Base-by-base conservation (phyloP, 495 filamentous ascomycete genomes). In the Lentithecium fluviatile region DNA sequence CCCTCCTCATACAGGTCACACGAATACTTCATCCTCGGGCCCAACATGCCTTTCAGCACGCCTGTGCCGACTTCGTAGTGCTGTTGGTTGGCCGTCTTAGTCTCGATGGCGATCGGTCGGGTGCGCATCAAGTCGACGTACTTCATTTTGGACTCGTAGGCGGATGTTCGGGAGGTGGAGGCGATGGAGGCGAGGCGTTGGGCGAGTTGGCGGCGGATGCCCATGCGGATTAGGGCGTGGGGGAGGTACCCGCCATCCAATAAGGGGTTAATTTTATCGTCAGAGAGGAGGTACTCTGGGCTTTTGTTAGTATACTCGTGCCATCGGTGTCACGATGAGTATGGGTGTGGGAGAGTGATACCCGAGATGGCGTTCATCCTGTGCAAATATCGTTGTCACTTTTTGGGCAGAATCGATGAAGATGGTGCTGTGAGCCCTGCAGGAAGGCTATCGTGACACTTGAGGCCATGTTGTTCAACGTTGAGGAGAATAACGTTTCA, bases 11-110 rank as follows among this genome's bases (percentile, higher is more conserved):
- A 88, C 67, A 85, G 72, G 60, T 78, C 82, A 50, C 71, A 78
- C 21, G 78, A 82, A 60, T 86, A 88, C 76, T 87, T 87, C 80
- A 86, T 86, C 53, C 83, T 72, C 13, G 81, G 81, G 2, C 85
- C 85, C 5, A 88, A 72, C 55, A 75, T 79, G 36, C 76, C 79
- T 15, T 63, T 61, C 23, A 87, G 73, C 53, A 85, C 77, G 5
- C 80, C 80, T 2, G 83, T 84, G 13, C 79, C 81, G 26, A 87
- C 83, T 72, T 87, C 84, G 68, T 88, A 87, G 69, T 88, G 85
- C 75, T 87, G 83, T 53, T 79, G 65, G 69, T 87, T 88, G 19
- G 84, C 83, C 3, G 76, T 68, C 2, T 75, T 77, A 2, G 82
- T 83, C 70, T 86, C 83, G 67, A 86, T 77, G 32, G 85, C 84